Conservation (phyloP, 306 rosid genomes). For the Elaeagnus macrophylla region DNA sequence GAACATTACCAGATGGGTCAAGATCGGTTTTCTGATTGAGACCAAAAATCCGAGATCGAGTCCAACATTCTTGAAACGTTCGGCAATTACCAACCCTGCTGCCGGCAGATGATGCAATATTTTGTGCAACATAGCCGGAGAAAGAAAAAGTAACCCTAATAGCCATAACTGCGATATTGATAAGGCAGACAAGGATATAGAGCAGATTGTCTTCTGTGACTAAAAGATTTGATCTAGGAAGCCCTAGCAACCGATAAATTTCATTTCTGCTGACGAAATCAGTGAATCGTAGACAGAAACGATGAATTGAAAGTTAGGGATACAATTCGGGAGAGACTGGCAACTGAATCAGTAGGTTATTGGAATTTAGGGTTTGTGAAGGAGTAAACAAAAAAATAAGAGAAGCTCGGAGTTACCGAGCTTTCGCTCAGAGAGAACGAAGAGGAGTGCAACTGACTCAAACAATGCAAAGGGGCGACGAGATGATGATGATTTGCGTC, state of each 20-base stretch:
- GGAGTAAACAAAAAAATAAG: background rate
- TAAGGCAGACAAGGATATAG: slow-evolving; percentile 19
- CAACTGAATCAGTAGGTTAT: slow-evolving; percentile 10
- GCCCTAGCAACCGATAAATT: slow-evolving; percentile 30
- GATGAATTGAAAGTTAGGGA: slow-evolving; percentile 28
- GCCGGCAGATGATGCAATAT: slow-evolving; percentile 60
- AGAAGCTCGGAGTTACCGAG: slow-evolving; percentile 5
- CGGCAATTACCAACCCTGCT: slow-evolving; percentile 42
- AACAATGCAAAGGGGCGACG: background rate
- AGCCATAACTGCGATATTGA: slow-evolving; percentile 52
- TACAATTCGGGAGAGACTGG: slow-evolving; percentile 5
- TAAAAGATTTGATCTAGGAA: slow-evolving; percentile 12
- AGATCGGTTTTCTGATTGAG: slow-evolving; percentile 37
- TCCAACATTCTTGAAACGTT: slow-evolving; percentile 57
- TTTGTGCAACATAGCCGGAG: slow-evolving; percentile 83
- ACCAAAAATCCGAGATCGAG: slow-evolving; percentile 48
- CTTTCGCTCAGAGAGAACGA: background rate
- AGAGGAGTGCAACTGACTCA: background rate
- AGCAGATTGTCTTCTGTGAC: slow-evolving; percentile 32
- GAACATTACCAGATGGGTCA: slow-evolving; percentile 36
- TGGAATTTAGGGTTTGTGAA: background rate
- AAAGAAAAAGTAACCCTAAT: slow-evolving; percentile 59
- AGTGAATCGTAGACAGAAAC: slow-evolving; percentile 17
- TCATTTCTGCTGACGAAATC: slow-evolving; percentile 29
- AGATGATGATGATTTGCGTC: background rate